Conservation (phyloP, 2,329 filamentous ascomycete species). For the Corinectria fuckeliana region DNA sequence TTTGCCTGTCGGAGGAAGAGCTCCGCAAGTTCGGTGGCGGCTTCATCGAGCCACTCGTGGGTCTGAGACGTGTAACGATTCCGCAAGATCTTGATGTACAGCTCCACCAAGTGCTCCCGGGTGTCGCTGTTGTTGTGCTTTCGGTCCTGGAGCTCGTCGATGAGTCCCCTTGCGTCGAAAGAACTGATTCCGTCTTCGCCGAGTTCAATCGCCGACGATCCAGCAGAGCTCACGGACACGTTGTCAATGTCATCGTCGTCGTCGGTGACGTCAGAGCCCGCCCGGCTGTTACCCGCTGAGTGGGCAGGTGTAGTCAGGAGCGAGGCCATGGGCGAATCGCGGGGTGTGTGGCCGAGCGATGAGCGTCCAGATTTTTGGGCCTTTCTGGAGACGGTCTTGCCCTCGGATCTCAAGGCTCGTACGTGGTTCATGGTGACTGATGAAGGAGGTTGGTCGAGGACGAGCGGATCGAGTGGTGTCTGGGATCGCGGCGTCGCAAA, state of each 20-base stretch:
- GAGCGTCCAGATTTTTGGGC: conserved; percentile 64
- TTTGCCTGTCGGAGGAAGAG: conserved; percentile 75
- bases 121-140: conserved; percentile 79
- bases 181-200: conserved; percentile 72
- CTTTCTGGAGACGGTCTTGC: conserved; percentile 76
- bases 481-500: conserved; percentile 1
- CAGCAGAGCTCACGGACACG: conserved; percentile 51
- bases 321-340: conserved; percentile 64
- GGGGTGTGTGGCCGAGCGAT: conserved; percentile 64
- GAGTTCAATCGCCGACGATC: conserved; percentile 53
- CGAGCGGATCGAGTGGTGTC: neutral
- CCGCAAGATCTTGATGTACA: conserved; percentile 61
- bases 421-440: conserved; percentile 62
- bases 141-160: conserved; percentile 74
- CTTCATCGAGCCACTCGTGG: conserved; percentile 60
- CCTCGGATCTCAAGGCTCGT: conserved; percentile 69
- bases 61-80: conserved; percentile 42
- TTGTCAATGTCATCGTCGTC: conserved; percentile 57
- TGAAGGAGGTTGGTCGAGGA: neutral
- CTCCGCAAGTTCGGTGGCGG: conserved; percentile 62
- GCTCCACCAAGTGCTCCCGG: conserved; percentile 58
- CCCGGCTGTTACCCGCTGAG: conserved; percentile 67
- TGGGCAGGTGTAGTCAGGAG: conserved; percentile 62
- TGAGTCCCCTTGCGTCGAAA: conserved; percentile 67
- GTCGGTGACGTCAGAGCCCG: conserved; percentile 66